Evolutionary conservation across 164 flowering plant species (phyloP), one percentile per base, ranked within the genome.

Genomic region (Hamamelis virginiana): DNA sequence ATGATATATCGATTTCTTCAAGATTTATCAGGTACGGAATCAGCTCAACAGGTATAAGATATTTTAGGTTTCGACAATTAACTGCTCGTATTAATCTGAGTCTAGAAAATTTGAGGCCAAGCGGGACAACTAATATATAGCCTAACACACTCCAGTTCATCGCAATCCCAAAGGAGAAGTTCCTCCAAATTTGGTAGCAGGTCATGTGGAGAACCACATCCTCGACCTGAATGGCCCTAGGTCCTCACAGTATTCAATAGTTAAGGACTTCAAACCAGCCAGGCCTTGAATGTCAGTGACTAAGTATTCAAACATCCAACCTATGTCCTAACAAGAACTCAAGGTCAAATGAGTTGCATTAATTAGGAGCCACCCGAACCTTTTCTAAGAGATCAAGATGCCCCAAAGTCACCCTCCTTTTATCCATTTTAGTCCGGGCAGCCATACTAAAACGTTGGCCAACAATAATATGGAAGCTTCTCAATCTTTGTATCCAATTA

Each of bases 161-260:
- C 0, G 16, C 46, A 47, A 14, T 21, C 33, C 8, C 14, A 47
- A 22, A 71, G 62, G 56, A 45, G 22, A 41, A 71, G 56, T 22
- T 71, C 68, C 57, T 71, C 74, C 48, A 71, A 9, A 26, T 65
- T 64, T 27, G 68, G 68, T 14, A 71, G 59, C 8, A 71, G 27
- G 22, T 64, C 64, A 45, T 14, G 2, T 16, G 8, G 27, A 3
- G 62, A 45, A 22, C 47, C 44, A 55, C 63, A 68, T 45, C 47
- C 57, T 46, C n/a, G n/a, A n/a, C n/a, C 63, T 47, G 9, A 4
- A 27, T 55, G 53, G 68, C 57, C 25, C 9, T 10, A 65, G 5
- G 44, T 14, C 13, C n/a, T 15, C n/a, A 21, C 50, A 64, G 10
- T 33, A 26, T 8, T n/a, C 10, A 18, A 71, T 64, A 14, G 74